Evolutionary conservation across 768 basidiomycete species (phyloP).

Genomic region (Dentipellis fragilis): DNA sequence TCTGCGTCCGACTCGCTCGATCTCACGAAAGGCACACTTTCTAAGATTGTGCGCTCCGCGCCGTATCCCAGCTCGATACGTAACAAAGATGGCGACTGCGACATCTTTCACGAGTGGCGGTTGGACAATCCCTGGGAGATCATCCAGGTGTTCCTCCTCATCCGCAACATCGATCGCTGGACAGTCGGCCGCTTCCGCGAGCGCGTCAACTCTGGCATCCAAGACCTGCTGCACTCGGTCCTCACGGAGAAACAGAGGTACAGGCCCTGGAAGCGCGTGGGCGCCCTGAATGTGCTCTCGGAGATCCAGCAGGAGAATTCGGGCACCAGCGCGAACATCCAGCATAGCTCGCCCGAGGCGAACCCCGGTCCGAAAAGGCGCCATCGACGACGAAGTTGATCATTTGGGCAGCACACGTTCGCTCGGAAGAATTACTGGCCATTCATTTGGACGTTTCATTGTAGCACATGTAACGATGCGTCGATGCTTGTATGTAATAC

Average conservation of each 20-base stretch:
- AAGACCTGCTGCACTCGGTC: constrained; percentile 26
- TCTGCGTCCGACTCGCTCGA: background rate
- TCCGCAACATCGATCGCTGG: constrained; percentile 45
- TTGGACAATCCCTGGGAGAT: constrained; percentile 35
- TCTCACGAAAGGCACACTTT: background rate
- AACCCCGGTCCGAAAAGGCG: background rate
- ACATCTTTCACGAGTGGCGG: constrained; percentile 39
- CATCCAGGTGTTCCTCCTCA: constrained; percentile 37
- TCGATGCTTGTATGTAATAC: too few relatives aligned
- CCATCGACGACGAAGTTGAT: too few relatives aligned
- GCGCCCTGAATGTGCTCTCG: constrained; percentile 14
- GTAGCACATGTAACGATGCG: too few relatives aligned
- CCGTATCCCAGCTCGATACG: constrained; percentile 26
- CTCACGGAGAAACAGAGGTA: constrained; percentile 24
- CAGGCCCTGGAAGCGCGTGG: constrained; percentile 39
- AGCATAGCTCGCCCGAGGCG: constrained; percentile 1
- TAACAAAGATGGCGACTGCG: constrained; percentile 13
- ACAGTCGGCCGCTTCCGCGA: constrained; percentile 33
- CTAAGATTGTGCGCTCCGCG: constrained; percentile 39
- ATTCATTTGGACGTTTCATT: too few relatives aligned
- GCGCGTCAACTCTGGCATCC: constrained; percentile 29
- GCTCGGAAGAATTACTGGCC: too few relatives aligned
- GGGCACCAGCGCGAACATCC: constrained; percentile 5
- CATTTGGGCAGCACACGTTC: too few relatives aligned
- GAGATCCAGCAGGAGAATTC: constrained; percentile 27